Evolutionary conservation across 805 yeast species (phyloP).

Genomic region (Metschnikowia bowlesiae): DNA sequence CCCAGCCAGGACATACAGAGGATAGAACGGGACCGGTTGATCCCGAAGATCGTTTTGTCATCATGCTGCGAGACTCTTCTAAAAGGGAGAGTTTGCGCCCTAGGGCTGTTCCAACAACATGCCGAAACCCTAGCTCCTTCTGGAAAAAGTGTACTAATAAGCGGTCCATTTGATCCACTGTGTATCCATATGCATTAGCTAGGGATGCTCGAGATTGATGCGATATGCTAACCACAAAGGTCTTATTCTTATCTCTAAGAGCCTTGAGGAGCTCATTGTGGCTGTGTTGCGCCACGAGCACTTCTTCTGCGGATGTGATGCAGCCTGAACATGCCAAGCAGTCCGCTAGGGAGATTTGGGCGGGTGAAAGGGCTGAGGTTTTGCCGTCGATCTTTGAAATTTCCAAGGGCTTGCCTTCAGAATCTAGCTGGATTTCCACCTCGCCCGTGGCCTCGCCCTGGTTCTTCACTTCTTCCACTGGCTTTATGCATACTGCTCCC

Average conservation of each 20-base stretch:
- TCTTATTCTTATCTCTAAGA: constrained; percentile 29
- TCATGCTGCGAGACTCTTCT: constrained; percentile 28
- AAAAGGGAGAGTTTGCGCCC: constrained; percentile 67
- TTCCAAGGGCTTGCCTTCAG: constrained; percentile 59
- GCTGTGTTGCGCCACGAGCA: constrained; percentile 84
- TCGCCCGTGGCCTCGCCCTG: constrained; percentile 22
- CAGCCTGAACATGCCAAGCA: constrained; percentile 97
- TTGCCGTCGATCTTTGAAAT: constrained; percentile 60
- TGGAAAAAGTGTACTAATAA: constrained; percentile 55
- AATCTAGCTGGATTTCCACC: constrained; percentile 52
- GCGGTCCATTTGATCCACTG: constrained; percentile 56
- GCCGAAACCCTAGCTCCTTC: constrained; percentile 59
- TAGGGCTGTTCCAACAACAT: constrained; percentile 78
- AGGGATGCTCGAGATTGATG: constrained; percentile 85
- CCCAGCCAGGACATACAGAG: constrained; percentile 94
- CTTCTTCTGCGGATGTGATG: constrained; percentile 95
- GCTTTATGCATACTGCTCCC: constrained; percentile 91
- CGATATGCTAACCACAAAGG: constrained; percentile 71
- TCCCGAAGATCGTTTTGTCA: not conserved
- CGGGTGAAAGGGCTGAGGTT: constrained; percentile 56
- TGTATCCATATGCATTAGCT: constrained; percentile 58
- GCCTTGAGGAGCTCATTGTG: constrained; percentile 71
- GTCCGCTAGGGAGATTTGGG: constrained; percentile 85
- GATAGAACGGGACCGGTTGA: constrained; percentile 52
- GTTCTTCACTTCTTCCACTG: constrained; percentile 48